Conservation (phyloP, 305 asterid species). For the Andrographis paniculata region DNA sequence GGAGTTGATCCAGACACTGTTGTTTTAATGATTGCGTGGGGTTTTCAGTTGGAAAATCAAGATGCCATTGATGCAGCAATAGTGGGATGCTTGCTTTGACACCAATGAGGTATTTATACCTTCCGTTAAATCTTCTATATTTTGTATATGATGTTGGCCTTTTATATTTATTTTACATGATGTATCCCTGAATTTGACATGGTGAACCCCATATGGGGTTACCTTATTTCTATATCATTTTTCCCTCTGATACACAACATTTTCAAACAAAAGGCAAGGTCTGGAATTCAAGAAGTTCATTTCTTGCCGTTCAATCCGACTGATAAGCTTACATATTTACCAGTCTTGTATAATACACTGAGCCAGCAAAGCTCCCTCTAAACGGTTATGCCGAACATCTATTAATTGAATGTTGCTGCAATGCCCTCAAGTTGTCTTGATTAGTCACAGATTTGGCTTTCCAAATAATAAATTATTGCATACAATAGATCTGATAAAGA, state of each 20-base stretch:
- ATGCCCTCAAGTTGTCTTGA: conserved; percentile 18
- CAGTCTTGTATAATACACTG: conserved; percentile 60
- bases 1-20: conserved; percentile 63
- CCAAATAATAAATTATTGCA: conserved; percentile 53
- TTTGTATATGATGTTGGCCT: neutral
- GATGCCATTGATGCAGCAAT: conserved; percentile 86
- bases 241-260: conserved; percentile 10
- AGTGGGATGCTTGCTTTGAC: conserved; percentile 74
- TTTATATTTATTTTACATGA: conserved; percentile 1
- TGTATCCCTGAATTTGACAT: neutral
- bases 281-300: too few species aligned
- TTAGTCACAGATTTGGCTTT: conserved; percentile 16
- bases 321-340: conserved; percentile 65
- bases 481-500: conserved; percentile 58
- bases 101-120: conserved; percentile 57
- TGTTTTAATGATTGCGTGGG: conserved; percentile 74
- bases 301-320: conserved; percentile 74
- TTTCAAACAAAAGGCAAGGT: conserved; percentile 42
- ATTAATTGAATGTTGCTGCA: conserved; percentile 4
- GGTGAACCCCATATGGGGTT: conserved; percentile 4
- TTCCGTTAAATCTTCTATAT: neutral
- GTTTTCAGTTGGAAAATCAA: conserved; percentile 78
- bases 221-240: conserved; percentile 11
- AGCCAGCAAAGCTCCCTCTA: conserved; percentile 77
- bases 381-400: conserved; percentile 38